A percentile compares a stretch with the other conserved stretches of the same genome.
Evolutionary conservation across 257 asterid species (phyloP).

Genomic region (Petunia axillaris): DNA sequence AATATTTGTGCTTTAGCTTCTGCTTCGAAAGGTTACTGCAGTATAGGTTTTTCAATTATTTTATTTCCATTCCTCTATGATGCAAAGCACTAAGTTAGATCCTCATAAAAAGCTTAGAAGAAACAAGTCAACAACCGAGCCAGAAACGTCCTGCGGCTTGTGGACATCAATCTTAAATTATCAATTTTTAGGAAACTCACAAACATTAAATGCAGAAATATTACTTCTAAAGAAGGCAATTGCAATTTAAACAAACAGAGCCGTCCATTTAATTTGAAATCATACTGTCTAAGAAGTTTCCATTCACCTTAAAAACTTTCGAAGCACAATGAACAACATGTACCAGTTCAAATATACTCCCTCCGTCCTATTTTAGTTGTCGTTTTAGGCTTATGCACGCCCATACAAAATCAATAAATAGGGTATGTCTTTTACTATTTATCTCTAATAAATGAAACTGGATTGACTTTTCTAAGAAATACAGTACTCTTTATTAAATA

Average conservation of each 20-base stretch:
- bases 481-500: too few relatives aligned
- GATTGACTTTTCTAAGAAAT: too few relatives aligned
- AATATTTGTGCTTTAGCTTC: background rate
- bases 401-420: too few relatives aligned
- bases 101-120: background rate
- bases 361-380: too few relatives aligned
- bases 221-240: constrained; percentile 3
- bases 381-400: too few relatives aligned
- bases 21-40: too few relatives aligned
- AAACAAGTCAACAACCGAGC: too few relatives aligned
- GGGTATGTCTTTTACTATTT: too few relatives aligned
- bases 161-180: too few relatives aligned
- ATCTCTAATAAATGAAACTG: too few relatives aligned
- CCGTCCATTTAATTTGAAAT: background rate
- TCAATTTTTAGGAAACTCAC: background rate
- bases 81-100: background rate
- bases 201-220: background rate
- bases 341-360: background rate
- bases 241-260: background rate
- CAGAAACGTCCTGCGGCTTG: too few relatives aligned
- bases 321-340: background rate
- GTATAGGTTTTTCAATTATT: background rate
- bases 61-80: background rate
- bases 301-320: background rate
- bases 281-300: background rate